These are phyloP conservation scores for Corynespora cassiicola DNA, from an alignment of 2,329 filamentous ascomycete genomes.

Conservation along the genomic window DNA sequence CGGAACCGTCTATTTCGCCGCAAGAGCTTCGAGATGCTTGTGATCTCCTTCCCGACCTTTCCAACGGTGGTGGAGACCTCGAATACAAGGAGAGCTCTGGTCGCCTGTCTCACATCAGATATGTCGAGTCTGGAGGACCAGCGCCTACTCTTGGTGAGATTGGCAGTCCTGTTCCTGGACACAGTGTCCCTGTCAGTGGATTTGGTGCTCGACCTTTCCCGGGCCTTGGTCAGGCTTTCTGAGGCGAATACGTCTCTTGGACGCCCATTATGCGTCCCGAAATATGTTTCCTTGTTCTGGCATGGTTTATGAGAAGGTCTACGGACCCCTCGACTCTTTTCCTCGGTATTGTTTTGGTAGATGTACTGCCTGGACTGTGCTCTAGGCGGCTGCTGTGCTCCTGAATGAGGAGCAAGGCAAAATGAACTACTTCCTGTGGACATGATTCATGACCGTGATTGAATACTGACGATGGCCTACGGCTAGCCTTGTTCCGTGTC, in stretches of 20 bases:
- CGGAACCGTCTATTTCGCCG: slow-evolving; percentile 62
- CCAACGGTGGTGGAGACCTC: slow-evolving; percentile 89
- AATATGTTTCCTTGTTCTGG: slow-evolving; percentile 17
- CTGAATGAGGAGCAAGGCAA: too few species aligned
- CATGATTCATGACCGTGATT: too few species aligned
- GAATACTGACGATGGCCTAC: too few species aligned
- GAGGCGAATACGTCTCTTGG: slow-evolving; percentile 3
- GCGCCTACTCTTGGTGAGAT: slow-evolving; percentile 52
- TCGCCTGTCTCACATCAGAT: slow-evolving; percentile 50
- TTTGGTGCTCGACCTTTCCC: slow-evolving; percentile 40
- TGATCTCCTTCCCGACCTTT: slow-evolving; percentile 85
- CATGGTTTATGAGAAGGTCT: too few species aligned
- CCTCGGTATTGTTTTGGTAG: too few species aligned
- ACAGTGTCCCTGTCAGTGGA: slow-evolving; percentile 46
- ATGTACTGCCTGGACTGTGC: too few species aligned
- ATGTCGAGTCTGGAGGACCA: slow-evolving; percentile 42
- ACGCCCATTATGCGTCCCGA: slow-evolving; percentile 10
- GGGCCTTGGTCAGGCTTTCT: slow-evolving; percentile 40
- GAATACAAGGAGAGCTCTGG: slow-evolving; percentile 65
- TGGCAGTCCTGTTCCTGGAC: slow-evolving; percentile 53
- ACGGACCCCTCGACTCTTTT: too few species aligned
- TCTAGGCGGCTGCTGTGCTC: too few species aligned
- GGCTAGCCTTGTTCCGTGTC: too few species aligned
- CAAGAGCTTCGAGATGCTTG: slow-evolving; percentile 82
- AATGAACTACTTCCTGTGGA: too few species aligned